Evolutionary conservation across 352 stramenopile species (phyloP).

Genomic region (Phytophthora cactorum): DNA sequence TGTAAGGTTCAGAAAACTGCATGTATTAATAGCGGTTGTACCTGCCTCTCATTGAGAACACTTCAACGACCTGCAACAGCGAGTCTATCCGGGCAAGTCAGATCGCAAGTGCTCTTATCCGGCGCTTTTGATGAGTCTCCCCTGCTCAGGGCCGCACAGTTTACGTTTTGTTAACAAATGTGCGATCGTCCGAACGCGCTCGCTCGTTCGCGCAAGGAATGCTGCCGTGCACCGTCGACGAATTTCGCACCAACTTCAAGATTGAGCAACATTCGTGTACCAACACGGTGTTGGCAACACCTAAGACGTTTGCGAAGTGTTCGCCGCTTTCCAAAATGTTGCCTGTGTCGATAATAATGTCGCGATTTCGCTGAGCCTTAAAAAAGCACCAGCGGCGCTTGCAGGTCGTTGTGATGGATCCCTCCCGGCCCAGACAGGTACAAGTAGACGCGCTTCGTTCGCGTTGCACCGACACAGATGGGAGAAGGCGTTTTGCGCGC

Average conservation of each 20-base stretch:
- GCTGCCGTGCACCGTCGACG: background rate
- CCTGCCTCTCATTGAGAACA: background rate
- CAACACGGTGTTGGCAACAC: no score
- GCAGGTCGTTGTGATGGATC: background rate
- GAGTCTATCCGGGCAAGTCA: background rate
- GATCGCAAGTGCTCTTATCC: background rate
- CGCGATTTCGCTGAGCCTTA: background rate
- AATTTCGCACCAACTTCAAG: background rate
- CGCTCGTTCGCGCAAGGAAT: constrained; percentile 1
- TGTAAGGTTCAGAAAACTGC: constrained; percentile 10
- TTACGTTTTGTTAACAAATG: constrained; percentile 10
- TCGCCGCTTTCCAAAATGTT: background rate
- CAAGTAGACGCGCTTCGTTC: background rate
- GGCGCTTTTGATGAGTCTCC: constrained; percentile 10
- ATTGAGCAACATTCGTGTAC: background rate
- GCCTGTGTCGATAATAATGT: background rate
- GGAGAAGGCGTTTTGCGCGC: background rate
- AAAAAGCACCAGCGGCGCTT: no score
- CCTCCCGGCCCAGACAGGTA: background rate
- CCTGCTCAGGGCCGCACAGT: background rate
- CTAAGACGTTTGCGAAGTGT: background rate
- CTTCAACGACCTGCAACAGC: background rate
- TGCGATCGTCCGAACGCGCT: constrained; percentile 16
- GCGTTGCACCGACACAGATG: constrained; percentile 1
- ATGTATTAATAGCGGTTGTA: background rate